Base-by-base conservation (phyloP, 1,139 yeast genomes). In the Suhomyces kunorum region DNA sequence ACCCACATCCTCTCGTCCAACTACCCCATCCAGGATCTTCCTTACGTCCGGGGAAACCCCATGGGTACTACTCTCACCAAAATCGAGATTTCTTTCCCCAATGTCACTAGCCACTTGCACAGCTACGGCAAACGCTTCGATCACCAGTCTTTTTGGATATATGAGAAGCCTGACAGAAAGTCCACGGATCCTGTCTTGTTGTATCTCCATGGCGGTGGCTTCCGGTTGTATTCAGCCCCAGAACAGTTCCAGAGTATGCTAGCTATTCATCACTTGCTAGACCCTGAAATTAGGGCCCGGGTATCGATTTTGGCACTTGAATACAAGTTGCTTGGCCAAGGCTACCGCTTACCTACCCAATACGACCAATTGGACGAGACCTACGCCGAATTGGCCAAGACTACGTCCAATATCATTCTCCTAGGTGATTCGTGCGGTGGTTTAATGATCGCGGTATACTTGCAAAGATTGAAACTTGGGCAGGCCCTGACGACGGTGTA, bases 341-440 rank as follows among this genome's bases (percentile, higher is more conserved):
- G 71, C 1, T 49, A 55, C 39, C 49, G 59, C 3, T 51, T 69
- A 30, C 74, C 76, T 2, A 47, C 59, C 35, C 77, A 69, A 49
- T 45, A 66, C 15, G 43, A 58, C 28, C 71, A 72, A 47, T 55
- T 71, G 34, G 59, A 58, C 30, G 58, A 52, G n/a, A 55, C 69
- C 1, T 71, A 70, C 48, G 38, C 46, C 18, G 48, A 48, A 13
- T 61, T 72, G 39, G 56, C 57, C 12, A 66, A 68, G 2, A 54
- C 59, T 39, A n/a, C 30, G 3, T 44, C 51, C n/a, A 69, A 70
- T 39, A 53, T 71, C 3, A 48, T 61, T 1, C 50, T 71, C 5
- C 39, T 67, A 43, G 75, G 76, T 2, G 76, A 70, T 50, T 67
- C 74, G 0, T 74, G 74, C n/a, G 76, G 76, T 15, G 76, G 74